Evolutionary conservation across 2,329 filamentous ascomycete genomes (phyloP).

Genomic region (Aspergillus novofumigatus): DNA sequence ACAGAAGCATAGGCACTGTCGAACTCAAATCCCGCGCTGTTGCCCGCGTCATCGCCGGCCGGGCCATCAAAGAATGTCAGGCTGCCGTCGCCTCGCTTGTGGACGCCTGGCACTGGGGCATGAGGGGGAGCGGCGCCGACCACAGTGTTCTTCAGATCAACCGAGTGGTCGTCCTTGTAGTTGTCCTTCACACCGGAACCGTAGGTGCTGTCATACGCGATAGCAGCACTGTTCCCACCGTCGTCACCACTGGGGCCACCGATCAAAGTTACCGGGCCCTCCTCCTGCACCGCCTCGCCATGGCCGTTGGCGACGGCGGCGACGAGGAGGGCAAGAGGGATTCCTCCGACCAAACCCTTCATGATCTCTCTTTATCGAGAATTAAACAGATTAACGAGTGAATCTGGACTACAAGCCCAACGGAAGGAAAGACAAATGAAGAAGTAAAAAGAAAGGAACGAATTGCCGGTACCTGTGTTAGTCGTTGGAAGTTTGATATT

Average conservation of each 20-base stretch:
- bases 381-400: constrained; percentile 9
- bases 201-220: constrained; percentile 4
- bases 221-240: constrained; percentile 11
- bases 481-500: background rate
- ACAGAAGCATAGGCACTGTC: too few relatives aligned
- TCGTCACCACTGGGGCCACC: constrained; percentile 20
- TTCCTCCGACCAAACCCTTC: constrained; percentile 34
- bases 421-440: background rate
- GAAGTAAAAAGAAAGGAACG: constrained; percentile 3
- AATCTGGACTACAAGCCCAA: constrained; percentile 7
- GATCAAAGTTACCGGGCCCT: constrained; percentile 14
- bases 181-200: constrained; percentile 12
- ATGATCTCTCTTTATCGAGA: constrained; percentile 17
- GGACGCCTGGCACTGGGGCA: background rate
- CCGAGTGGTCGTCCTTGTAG: constrained; percentile 20
- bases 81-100: too few relatives aligned
- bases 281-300: background rate
- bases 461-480: background rate
- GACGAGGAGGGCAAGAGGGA: constrained; percentile 32
- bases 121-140: background rate
- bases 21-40: too few relatives aligned
- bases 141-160: constrained; percentile 13
- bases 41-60: too few relatives aligned
- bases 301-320: constrained; percentile 13
- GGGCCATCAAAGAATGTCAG: too few relatives aligned